Evolutionary conservation across 768 basidiomycete genomes (phyloP).

Genomic region (Pleurotus cornucopiae): DNA sequence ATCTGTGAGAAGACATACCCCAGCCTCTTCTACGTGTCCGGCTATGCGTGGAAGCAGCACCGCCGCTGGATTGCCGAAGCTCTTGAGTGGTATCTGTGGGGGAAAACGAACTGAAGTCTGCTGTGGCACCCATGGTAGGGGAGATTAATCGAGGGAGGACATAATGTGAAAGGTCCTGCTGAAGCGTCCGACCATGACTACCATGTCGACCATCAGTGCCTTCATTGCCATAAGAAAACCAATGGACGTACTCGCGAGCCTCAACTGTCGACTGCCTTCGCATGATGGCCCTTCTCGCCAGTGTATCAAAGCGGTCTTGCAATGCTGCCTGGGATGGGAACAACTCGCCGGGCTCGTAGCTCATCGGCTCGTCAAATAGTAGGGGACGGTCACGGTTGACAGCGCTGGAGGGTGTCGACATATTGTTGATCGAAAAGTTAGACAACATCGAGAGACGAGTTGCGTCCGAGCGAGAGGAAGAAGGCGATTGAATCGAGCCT

Average conservation of each 20-base stretch:
- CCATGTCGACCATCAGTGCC: not conserved
- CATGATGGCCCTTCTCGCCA: constrained; percentile 28
- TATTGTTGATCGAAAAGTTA: constrained; percentile 35
- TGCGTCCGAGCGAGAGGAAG: constrained; percentile 21
- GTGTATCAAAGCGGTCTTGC: constrained; percentile 8
- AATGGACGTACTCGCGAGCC: constrained; percentile 35
- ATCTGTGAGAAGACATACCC: constrained; percentile 28
- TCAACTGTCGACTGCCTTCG: constrained; percentile 29
- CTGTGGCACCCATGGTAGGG: not conserved
- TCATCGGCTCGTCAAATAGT: constrained; percentile 37
- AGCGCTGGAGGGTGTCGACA: constrained; percentile 30
- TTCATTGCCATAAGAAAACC: constrained; percentile 19
- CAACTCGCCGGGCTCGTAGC: constrained; percentile 20
- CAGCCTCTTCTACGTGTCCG: constrained; percentile 36
- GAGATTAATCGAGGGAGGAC: not conserved
- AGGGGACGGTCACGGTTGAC: constrained; percentile 25
- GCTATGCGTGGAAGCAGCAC: not conserved
- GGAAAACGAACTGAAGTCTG: not conserved
- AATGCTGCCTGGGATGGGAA: not conserved
- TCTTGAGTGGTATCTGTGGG: not conserved
- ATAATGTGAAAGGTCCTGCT: not conserved
- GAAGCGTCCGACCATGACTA: not conserved
- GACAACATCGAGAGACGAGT: constrained; percentile 34
- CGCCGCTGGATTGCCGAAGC: not conserved
- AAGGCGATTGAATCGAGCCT: constrained; percentile 19